Evolutionary conservation across 2,329 filamentous ascomycete species (phyloP).

Genomic region (Fusarium drepaniforme): DNA sequence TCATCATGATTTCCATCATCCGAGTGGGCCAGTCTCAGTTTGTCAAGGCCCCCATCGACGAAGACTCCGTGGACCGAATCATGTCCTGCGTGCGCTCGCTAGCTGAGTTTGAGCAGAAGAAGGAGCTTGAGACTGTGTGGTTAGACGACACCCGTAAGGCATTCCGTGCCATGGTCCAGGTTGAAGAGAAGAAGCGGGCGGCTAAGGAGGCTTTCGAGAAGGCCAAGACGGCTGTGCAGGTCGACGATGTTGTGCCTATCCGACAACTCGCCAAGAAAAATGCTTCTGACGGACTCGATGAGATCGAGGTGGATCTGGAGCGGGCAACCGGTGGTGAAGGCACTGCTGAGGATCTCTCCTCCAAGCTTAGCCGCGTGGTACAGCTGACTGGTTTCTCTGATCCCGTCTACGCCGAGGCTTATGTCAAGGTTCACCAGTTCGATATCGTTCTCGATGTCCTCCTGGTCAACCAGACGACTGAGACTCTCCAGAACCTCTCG

Average conservation of each 20-base stretch:
- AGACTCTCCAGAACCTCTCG: conserved; percentile 95
- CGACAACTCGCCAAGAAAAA: conserved; percentile 95
- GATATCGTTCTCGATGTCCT: conserved; percentile 98
- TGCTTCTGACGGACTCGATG: conserved; percentile 81
- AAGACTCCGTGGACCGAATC: conserved; percentile 97
- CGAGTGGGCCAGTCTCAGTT: conserved; percentile 99
- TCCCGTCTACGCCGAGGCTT: conserved; percentile 98
- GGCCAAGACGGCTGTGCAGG: conserved; percentile 92
- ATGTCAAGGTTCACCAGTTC: conserved; percentile 98
- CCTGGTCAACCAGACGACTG: conserved; percentile 95
- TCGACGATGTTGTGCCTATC: conserved; percentile 94
- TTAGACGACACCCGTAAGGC: conserved; percentile 94
- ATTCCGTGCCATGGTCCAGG: conserved; percentile 96
- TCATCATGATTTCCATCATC: conserved; percentile 99
- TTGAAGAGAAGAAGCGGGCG: conserved; percentile 97
- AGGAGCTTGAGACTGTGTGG: conserved; percentile 92
- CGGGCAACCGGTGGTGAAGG: conserved; percentile 93
- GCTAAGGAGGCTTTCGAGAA: conserved; percentile 93
- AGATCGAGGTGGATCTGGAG: conserved; percentile 90
- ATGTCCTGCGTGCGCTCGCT: conserved; percentile 97
- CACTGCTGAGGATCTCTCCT: conserved; percentile 85
- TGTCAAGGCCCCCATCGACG: conserved; percentile 96
- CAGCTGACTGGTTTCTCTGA: conserved; percentile 99
- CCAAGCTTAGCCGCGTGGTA: conserved; percentile 95
- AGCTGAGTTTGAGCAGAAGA: conserved; percentile 89